Base-by-base conservation (phyloP, 2,329 filamentous ascomycete species). In the Colletotrichum sp. region DNA sequence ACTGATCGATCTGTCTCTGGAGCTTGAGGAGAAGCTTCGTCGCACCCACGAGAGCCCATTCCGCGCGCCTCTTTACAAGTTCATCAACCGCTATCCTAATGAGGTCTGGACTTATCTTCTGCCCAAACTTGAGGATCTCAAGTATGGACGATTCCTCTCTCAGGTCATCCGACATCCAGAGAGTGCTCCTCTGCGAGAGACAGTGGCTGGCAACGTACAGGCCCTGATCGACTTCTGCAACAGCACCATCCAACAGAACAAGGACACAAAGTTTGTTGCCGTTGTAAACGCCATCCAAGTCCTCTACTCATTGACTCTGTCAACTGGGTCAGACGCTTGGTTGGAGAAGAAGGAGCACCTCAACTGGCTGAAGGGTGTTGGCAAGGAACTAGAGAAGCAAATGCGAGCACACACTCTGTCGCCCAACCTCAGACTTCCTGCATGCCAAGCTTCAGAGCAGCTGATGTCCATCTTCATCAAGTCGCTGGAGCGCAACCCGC, bases 31-130 rank as follows among this genome's bases (percentile, higher is more conserved):
- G 69, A 94, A 94, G 78, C 88, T 99, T 52, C 92, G 97, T 36
- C 89, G 97, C 76, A 99, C 97, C 2, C 94, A 96, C 64, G 93
- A 95, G 80, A 99, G 96, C 81, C 96, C 96, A 1, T 99, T 99
- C 89, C 91, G 98, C 60, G 92, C 93, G 74, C 96, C 97, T 1
- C 90, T 99, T 24, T 96, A 98, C 83, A 95, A 95, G 81, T 99
- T 98, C 83, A 90, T 99, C 77, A 98, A 98, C 83, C 92, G 96
- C 75, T 99, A 99, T 82, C 93, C 97, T 0, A 94, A 94, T 78
- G 96, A 99, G 81, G 92, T 96, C 7, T 98, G 96, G 93, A 86
- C 89, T 2, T 94, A 96, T 81, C 93, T 99, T 78, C 88, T 94
- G n/a, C 90, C 91, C 28, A 95, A 93, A 80, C 88, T 99, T 71